Conservation (phyloP, 139 green algal species). For the Mesotaenium endlicherianum region DNA sequence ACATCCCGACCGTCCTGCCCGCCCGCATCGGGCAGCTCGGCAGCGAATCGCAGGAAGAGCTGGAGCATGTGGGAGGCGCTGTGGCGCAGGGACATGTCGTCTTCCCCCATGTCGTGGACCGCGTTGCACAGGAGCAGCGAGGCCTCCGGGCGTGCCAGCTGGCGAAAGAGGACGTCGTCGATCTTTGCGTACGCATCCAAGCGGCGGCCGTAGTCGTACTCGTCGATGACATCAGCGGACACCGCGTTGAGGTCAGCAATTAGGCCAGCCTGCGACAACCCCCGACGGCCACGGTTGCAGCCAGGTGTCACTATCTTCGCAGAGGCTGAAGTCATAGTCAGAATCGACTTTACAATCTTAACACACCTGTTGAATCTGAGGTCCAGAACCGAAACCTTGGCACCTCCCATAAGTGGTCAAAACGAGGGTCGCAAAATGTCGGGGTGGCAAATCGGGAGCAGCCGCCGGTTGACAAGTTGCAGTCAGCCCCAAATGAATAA, state of each 20-base stretch:
- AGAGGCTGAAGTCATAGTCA: background rate
- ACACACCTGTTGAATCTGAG: no score
- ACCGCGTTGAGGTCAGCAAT: constrained; percentile 20
- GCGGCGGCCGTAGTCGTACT: constrained; percentile 34
- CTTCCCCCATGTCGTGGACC: constrained; percentile 24
- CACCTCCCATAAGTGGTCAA: no score
- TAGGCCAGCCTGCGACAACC: constrained; percentile 27
- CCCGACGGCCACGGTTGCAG: background rate
- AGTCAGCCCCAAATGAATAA: no score
- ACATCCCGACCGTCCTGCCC: no score
- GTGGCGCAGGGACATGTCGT: constrained; percentile 34
- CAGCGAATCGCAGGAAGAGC: constrained; percentile 21
- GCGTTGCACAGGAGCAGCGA: background rate
- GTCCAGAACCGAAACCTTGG: no score
- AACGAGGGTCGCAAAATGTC: no score
- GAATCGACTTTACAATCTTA: background rate
- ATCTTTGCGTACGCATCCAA: constrained; percentile 22
- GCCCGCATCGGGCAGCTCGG: background rate
- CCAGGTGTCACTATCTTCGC: background rate
- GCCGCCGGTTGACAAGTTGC: no score
- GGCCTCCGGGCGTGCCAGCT: background rate
- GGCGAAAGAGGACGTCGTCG: background rate
- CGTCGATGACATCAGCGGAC: constrained; percentile 8
- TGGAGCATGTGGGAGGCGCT: background rate
- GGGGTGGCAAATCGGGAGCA: no score